Percentiles rank a stretch among this genome's conserved stretches.
Evolutionary conservation across 2,329 filamentous ascomycete genomes (phyloP).

Genomic region (Aschersonia sp.): DNA sequence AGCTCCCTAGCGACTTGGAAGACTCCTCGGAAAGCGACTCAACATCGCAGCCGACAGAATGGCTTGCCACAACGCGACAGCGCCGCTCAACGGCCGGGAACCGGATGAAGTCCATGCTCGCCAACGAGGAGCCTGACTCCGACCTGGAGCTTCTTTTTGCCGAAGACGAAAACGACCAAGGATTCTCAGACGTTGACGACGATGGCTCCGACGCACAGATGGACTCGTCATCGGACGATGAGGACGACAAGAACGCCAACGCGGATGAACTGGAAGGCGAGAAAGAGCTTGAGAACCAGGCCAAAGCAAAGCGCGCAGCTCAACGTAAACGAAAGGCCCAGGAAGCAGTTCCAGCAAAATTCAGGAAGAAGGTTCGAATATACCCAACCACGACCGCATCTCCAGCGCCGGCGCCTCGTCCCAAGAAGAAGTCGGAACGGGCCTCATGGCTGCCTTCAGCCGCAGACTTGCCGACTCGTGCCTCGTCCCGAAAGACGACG

Average conservation of each 20-base stretch:
- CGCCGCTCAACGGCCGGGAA: constrained; percentile 75
- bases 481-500: constrained; percentile 43
- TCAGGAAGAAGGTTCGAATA: constrained; percentile 65
- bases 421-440: constrained; percentile 47
- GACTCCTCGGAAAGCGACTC: constrained; percentile 21
- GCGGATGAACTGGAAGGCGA: constrained; percentile 71
- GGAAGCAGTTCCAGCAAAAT: constrained; percentile 55
- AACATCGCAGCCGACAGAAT: constrained; percentile 36
- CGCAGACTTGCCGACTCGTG: constrained; percentile 41
- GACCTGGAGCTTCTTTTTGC: constrained; percentile 64
- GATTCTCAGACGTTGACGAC: constrained; percentile 55
- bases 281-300: constrained; percentile 67
- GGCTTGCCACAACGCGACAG: constrained; percentile 57
- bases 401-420: constrained; percentile 27
- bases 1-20: constrained; percentile 10
- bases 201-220: constrained; percentile 66
- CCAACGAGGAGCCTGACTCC: constrained; percentile 55
- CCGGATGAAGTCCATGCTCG: constrained; percentile 64
- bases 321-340: constrained; percentile 71
- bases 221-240: constrained; percentile 73
- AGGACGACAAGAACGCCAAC: constrained; percentile 49
- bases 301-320: constrained; percentile 49
- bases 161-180: constrained; percentile 53
- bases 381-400: constrained; percentile 28
- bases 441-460: constrained; percentile 41